phyloP scores from a whole-genome alignment of 1,139 yeast genomes.

The Ogataea hybrid region DNA sequence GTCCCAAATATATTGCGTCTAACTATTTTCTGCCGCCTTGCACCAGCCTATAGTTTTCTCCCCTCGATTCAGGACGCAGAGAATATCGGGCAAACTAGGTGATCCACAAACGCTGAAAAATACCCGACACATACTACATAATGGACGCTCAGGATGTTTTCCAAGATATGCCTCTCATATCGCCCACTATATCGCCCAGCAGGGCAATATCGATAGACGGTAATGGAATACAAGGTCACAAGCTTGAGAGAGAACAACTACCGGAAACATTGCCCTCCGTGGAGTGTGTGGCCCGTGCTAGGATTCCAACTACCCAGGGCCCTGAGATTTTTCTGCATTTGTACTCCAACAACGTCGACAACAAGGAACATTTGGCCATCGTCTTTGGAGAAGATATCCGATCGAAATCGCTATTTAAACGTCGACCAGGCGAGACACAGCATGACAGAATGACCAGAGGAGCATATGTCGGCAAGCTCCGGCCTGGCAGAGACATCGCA shows the following conservation, averaged over 20 bases:
- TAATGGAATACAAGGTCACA: slow-evolving; percentile 3
- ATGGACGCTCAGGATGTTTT: slow-evolving; percentile 25
- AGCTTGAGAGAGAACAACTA: slow-evolving; percentile 32
- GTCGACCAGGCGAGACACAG: slow-evolving; percentile 70
- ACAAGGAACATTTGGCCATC: slow-evolving; percentile 94
- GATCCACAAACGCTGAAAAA: neutral
- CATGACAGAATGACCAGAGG: slow-evolving; percentile 96
- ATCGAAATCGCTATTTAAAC: slow-evolving; percentile 66
- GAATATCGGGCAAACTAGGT: neutral
- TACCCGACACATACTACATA: neutral
- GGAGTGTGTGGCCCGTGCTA: slow-evolving; percentile 87
- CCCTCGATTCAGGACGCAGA: neutral
- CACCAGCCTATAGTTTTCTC: slow-evolving; percentile 3
- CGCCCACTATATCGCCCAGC: slow-evolving; percentile 29
- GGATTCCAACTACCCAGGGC: slow-evolving; percentile 91
- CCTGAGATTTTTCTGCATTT: slow-evolving; percentile 91
- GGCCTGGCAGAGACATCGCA: slow-evolving; percentile 78
- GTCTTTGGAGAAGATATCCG: slow-evolving; percentile 93
- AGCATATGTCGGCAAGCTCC: slow-evolving; percentile 85
- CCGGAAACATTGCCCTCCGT: slow-evolving; percentile 61
- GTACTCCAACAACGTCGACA: slow-evolving; percentile 80
- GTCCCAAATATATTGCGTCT: slow-evolving; percentile 1
- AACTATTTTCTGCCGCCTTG: neutral
- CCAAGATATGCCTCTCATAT: slow-evolving; percentile 32
- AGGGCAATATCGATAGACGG: slow-evolving; percentile 9